These are phyloP conservation scores for Colletotrichum horii DNA, from an alignment of 2,329 filamentous ascomycete genomes.

Conservation along the genomic window DNA sequence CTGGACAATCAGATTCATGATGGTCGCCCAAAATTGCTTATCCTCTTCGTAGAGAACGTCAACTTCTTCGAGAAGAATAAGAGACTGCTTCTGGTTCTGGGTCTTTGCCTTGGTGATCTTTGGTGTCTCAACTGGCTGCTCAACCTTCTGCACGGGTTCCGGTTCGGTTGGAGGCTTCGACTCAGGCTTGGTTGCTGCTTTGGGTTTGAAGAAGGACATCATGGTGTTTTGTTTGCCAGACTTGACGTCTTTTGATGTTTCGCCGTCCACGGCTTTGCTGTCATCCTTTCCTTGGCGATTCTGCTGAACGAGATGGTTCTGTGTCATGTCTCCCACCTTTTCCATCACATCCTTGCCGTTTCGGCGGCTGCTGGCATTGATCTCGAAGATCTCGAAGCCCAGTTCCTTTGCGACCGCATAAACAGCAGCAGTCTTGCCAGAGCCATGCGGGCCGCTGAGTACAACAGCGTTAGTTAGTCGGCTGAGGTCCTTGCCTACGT, in stretches of 20 bases:
- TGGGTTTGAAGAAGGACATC: conserved; percentile 78
- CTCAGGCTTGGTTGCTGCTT: conserved; percentile 37
- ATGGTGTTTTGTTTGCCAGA: conserved; percentile 79
- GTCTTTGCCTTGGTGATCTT: conserved; percentile 38
- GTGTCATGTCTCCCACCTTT: conserved; percentile 94
- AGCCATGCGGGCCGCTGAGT: conserved; percentile 86
- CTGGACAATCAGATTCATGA: conserved; percentile 77
- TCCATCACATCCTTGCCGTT: conserved; percentile 91
- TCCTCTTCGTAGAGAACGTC: conserved; percentile 96
- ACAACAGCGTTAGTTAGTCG: conserved; percentile 79
- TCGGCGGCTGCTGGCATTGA: conserved; percentile 82
- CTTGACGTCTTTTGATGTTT: conserved; percentile 62
- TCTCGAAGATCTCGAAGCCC: conserved; percentile 93
- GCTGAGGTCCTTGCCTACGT: conserved; percentile 45
- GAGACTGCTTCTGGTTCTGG: conserved; percentile 79
- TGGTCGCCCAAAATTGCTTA: conserved; percentile 89
- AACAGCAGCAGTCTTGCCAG: conserved; percentile 91
- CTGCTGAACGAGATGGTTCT: conserved; percentile 83
- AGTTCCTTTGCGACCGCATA: conserved; percentile 92
- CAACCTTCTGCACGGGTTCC: conserved; percentile 23
- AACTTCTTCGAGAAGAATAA: conserved; percentile 93
- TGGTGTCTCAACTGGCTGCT: background rate
- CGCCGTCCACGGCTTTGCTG: conserved; percentile 43
- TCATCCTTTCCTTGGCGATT: conserved; percentile 39
- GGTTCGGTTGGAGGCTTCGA: conserved; percentile 14